Base-by-base conservation (phyloP, 2,329 filamentous ascomycete genomes). In the Biscogniauxia sp. region DNA sequence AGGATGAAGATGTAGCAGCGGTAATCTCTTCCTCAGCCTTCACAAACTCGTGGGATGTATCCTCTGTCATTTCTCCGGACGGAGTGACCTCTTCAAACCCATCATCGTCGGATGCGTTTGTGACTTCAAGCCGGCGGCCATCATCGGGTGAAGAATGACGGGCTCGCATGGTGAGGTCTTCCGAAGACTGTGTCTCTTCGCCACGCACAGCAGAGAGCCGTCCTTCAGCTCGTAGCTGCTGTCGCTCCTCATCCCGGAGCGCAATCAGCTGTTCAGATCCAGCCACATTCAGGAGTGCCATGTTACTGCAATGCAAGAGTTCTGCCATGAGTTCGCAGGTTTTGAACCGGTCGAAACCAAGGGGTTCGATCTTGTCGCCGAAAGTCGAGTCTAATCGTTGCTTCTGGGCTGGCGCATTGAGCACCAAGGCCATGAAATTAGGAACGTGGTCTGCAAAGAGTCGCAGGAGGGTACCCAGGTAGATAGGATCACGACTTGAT, bases 281-380 rank as follows among this genome's bases (percentile, higher is more conserved):
- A 9, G 87, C 81, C 73, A 98, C 93, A 72, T 99, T 99, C 66
- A 99, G 80, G 41, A 99, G 80, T 5, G 91, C 93, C 95, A 99
- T 99, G 74, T 99, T 99, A 75, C 94, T 98, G 77, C 95, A 99
- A 76, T 99, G 95, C 49, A 99, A 79, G 52, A 99, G 81, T 76
- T 99, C 95, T 0, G 95, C 95, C 95, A 99, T 98, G 61, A 99
- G 82, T 77, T 99, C 95, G 75, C 95, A 99, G 0, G 95, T 98
- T 81, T 99, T 99, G 82, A 99, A 99, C 20, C 95, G 85, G 76
- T 99, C 95, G 72, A 99, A 99, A 2, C 95, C 95, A 9, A 99
- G 83, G 3, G 95, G 94, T 75, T 98, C 93, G 56, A 99, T 93
- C 74, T 90, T 91, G 53, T 88, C 86, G 56, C 93, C 93, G 80